Conservation (phyloP, 1,284 basidiomycete species). For the Agaricales sp. region DNA sequence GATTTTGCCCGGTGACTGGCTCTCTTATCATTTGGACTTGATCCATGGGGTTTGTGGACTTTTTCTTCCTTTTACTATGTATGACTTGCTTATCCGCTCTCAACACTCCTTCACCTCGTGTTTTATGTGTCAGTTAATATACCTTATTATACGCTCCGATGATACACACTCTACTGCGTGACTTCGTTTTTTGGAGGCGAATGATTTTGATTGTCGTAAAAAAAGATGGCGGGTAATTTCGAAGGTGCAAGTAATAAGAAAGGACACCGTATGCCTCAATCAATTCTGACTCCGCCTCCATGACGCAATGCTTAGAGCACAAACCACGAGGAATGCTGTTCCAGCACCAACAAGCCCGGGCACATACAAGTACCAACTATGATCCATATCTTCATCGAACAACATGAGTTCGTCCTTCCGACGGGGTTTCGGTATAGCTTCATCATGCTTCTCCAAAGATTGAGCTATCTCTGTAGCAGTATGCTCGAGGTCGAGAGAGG, state of each 20-base stretch:
- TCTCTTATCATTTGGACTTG: no score
- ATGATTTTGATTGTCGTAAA: no score
- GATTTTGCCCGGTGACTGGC: no score
- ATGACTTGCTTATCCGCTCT: no score
- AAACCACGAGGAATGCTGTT: conserved; percentile 65
- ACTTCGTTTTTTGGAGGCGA: no score
- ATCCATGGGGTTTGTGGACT: no score
- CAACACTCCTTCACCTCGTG: no score
- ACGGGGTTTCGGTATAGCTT: conserved; percentile 29
- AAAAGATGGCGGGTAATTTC: no score
- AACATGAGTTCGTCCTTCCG: conserved; percentile 42
- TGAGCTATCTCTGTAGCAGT: conserved; percentile 20
- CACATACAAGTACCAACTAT: conserved; percentile 67
- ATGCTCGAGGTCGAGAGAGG: conserved; percentile 33
- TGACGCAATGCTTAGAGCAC: conserved; percentile 64
- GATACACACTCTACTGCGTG: no score
- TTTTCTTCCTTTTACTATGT: no score
- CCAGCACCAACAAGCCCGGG: conserved; percentile 70
- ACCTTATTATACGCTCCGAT: no score
- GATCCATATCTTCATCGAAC: conserved; percentile 32
- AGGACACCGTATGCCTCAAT: conserved; percentile 29
- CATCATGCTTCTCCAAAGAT: conserved; percentile 26
- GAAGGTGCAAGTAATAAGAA: conserved; percentile 8
- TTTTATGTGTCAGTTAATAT: no score
- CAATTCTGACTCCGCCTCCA: conserved; percentile 56